These are phyloP conservation scores for Aureobasidium sp. DNA, from an alignment of 2,329 filamentous ascomycete genomes.

Conservation along the genomic window DNA sequence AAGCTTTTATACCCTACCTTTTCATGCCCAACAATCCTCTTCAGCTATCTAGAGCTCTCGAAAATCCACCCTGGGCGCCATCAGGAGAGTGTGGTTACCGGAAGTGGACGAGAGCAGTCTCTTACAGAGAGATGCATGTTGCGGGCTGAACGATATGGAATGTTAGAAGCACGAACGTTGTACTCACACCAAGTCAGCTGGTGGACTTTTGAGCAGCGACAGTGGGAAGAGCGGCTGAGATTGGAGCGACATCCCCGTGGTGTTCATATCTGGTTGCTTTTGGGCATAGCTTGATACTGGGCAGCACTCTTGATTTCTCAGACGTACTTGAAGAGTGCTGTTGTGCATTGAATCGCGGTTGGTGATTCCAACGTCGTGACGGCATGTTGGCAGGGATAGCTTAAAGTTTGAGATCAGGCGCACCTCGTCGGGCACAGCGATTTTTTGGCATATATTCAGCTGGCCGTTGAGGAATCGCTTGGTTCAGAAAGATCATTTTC, in stretches of 20 bases:
- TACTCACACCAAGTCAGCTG: background rate
- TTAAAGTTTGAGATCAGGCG: too few species aligned
- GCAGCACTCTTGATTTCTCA: too few species aligned
- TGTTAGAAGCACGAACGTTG: background rate
- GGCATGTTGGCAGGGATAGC: too few species aligned
- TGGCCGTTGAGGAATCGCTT: too few species aligned
- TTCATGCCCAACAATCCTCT: background rate
- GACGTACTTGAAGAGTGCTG: too few species aligned
- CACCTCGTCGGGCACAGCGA: too few species aligned
- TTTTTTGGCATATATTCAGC: too few species aligned
- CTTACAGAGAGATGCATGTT: background rate
- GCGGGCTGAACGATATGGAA: background rate
- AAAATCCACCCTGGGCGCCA: background rate
- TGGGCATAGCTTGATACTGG: too few species aligned
- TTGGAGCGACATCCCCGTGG: background rate
- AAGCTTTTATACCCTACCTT: background rate
- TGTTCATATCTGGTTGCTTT: too few species aligned
- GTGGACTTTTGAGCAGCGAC: background rate
- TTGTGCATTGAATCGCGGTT: too few species aligned
- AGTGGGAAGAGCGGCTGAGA: background rate
- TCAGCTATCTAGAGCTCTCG: background rate
- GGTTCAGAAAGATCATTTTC: too few species aligned
- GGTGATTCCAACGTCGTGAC: too few species aligned
- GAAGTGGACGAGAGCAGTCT: background rate
- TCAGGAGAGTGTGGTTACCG: background rate